A percentile compares a stretch with the other conserved stretches of the same genome.
Conservation (phyloP, 176 grass and related monocot genomes). For the Melocanna baccifera region DNA sequence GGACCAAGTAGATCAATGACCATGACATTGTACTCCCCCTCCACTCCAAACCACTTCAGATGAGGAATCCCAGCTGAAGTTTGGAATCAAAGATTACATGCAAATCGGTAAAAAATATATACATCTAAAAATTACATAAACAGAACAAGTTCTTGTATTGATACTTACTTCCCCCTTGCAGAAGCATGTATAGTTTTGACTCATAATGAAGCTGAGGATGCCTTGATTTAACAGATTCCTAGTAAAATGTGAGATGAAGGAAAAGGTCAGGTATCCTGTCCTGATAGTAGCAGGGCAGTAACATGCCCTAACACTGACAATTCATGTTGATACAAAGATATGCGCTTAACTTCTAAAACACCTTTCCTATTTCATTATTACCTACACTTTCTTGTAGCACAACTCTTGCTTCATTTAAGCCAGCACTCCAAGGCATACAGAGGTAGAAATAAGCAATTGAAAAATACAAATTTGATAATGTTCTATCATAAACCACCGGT, state of each 20-base stretch:
- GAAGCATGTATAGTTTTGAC: constrained; percentile 91
- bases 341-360: background rate
- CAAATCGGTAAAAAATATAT: background rate
- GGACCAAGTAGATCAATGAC: constrained; percentile 95
- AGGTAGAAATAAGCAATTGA: background rate
- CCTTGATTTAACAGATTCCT: constrained; percentile 93
- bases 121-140: background rate
- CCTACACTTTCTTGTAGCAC: background rate
- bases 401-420: constrained; percentile 5
- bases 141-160: background rate
- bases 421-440: background rate
- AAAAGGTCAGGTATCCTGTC: constrained; percentile 16
- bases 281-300: background rate
- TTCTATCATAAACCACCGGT: background rate
- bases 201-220: constrained; percentile 93
- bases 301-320: background rate
- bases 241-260: constrained; percentile 27
- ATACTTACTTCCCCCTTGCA: constrained; percentile 87
- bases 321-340: constrained; percentile 6
- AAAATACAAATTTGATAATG: background rate
- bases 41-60: constrained; percentile 84
- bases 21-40: constrained; percentile 94
- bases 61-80: constrained; percentile 76
- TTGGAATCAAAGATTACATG: constrained; percentile 26
- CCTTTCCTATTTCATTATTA: background rate